A percentile compares a stretch with the other conserved stretches of the same genome.
These are phyloP conservation scores for Penicillium crystallinum DNA, from an alignment of 495 filamentous ascomycete genomes.

Conservation along the genomic window DNA sequence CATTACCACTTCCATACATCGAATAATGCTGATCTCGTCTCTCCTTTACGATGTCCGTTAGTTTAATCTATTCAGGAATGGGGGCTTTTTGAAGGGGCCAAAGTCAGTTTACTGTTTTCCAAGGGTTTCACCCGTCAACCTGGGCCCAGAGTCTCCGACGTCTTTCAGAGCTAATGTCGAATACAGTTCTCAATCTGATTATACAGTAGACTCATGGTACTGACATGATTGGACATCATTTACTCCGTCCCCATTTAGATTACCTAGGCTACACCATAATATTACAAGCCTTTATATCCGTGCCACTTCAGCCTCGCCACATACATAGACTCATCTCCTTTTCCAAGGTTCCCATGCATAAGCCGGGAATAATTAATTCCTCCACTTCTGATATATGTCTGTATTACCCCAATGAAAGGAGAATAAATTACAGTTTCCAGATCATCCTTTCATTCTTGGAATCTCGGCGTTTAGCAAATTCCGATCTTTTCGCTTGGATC, in stretches of 20 bases:
- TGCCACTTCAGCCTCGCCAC: slow-evolving; percentile 1
- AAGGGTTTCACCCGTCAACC: slow-evolving; percentile 1
- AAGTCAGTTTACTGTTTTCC: slow-evolving; percentile 1
- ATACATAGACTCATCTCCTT: slow-evolving; percentile 3
- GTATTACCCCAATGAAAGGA: neutral
- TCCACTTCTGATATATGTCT: neutral
- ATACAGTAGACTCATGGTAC: neutral
- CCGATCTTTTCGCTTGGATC: slow-evolving; percentile 20
- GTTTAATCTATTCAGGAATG: slow-evolving; percentile 18
- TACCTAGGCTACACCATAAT: slow-evolving; percentile 1
- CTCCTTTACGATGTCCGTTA: neutral
- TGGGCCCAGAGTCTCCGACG: neutral
- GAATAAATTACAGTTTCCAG: neutral
- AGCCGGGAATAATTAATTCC: slow-evolving; percentile 1
- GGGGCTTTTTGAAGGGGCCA: slow-evolving; percentile 7
- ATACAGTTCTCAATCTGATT: too few relatives aligned
- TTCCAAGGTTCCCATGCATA: slow-evolving; percentile 25
- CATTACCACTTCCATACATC: neutral
- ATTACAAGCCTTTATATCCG: neutral
- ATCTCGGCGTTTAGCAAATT: slow-evolving; percentile 28
- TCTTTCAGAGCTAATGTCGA: too few relatives aligned
- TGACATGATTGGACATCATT: neutral
- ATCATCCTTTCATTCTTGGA: slow-evolving; percentile 17
- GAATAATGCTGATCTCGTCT: neutral
- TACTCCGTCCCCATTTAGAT: neutral